Evolutionary conservation across 495 filamentous ascomycete species (phyloP).

Genomic region (Evernia prunastri): DNA sequence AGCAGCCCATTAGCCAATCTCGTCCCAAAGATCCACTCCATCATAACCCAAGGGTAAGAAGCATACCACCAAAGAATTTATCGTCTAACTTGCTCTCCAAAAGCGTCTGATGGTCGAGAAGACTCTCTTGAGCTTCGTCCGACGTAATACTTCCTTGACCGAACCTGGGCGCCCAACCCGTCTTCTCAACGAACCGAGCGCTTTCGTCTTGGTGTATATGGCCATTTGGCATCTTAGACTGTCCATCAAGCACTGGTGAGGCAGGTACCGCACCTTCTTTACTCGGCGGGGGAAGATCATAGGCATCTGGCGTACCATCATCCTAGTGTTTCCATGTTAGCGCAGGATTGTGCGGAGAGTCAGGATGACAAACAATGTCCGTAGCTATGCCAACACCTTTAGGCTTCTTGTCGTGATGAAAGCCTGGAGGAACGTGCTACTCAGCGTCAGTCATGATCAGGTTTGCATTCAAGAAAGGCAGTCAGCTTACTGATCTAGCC

Average conservation of each 20-base stretch:
- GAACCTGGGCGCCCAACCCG: slow-evolving; percentile 86
- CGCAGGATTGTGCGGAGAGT: neutral
- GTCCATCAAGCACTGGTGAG: slow-evolving; percentile 37
- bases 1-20: slow-evolving; percentile 5
- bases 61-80: slow-evolving; percentile 81
- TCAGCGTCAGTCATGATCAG: slow-evolving; percentile 20
- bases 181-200: slow-evolving; percentile 55
- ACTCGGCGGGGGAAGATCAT: slow-evolving; percentile 71
- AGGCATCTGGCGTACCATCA: slow-evolving; percentile 58
- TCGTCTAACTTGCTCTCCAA: slow-evolving; percentile 82
- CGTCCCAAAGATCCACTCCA: neutral
- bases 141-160: slow-evolving; percentile 49
- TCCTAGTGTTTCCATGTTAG: slow-evolving; percentile 39
- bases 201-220: slow-evolving; percentile 51
- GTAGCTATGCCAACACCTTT: slow-evolving; percentile 64
- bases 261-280: slow-evolving; percentile 57
- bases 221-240: slow-evolving; percentile 43
- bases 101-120: slow-evolving; percentile 82
- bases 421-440: slow-evolving; percentile 54
- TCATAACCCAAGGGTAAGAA: neutral
- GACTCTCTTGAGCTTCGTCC: slow-evolving; percentile 51
- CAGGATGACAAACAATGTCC: slow-evolving; percentile 50
- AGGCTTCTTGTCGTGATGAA: slow-evolving; percentile 58
- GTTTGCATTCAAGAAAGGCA: neutral
- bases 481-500: slow-evolving; percentile 61